Percentiles rank a stretch among this genome's conserved stretches.
These are phyloP conservation scores for Thuidium tamariscinum DNA, from an alignment of 225 moss, liverwort and hornwort species.

Conservation along the genomic window DNA sequence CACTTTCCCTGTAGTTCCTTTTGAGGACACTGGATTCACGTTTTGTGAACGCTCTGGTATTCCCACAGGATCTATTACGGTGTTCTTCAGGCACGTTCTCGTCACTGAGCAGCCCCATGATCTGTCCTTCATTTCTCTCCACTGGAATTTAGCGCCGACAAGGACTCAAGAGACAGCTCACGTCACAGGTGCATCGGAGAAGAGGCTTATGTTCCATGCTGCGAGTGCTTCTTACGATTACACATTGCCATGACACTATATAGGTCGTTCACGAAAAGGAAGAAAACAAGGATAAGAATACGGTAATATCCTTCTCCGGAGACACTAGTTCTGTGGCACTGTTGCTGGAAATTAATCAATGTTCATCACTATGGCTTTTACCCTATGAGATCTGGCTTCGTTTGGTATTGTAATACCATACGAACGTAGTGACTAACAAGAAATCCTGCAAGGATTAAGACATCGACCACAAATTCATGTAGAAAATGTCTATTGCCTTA, in stretches of 20 bases:
- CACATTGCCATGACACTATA: neutral
- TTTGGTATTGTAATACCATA: neutral
- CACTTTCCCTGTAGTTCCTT: neutral
- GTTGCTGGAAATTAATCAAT: neutral
- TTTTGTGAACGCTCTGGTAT: neutral
- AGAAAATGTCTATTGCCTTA: neutral
- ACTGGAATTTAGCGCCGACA: neutral
- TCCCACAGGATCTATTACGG: conserved; percentile 4
- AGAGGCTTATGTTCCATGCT: neutral
- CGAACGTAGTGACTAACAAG: neutral
- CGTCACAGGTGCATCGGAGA: neutral
- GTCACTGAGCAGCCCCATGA: conserved; percentile 39
- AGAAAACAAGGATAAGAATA: neutral
- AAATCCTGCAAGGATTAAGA: neutral
- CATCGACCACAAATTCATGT: neutral
- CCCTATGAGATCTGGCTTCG: neutral
- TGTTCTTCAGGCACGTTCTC: conserved; percentile 38
- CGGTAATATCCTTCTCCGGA: neutral
- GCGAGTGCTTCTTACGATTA: neutral
- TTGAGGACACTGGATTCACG: neutral
- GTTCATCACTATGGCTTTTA: neutral
- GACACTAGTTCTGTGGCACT: neutral
- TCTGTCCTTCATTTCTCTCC: conserved; percentile 29
- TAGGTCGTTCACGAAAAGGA: neutral
- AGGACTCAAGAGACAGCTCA: neutral